phyloP scores from a whole-genome alignment of 2,329 filamentous ascomycete genomes.

The Diaporthe sp. region DNA sequence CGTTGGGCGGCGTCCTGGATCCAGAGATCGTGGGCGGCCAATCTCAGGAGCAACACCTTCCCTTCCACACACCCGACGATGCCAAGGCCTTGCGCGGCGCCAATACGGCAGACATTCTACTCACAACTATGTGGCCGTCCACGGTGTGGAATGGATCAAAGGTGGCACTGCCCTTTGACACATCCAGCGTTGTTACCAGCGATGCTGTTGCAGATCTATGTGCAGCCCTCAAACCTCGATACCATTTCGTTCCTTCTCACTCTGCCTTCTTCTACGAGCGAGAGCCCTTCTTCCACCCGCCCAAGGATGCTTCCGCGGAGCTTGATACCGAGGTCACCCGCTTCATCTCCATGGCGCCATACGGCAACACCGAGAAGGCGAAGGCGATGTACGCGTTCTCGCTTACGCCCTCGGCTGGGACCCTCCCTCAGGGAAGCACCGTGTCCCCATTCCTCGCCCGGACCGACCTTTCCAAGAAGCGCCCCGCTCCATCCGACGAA shows the following conservation, averaged over 20 bases:
- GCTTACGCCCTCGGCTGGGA: constrained; percentile 71
- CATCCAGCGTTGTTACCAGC: constrained; percentile 65
- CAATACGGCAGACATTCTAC: constrained; percentile 84
- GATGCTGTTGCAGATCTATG: constrained; percentile 83
- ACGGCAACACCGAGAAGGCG: constrained; percentile 80
- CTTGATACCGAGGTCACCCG: constrained; percentile 75
- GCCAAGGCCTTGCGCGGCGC: constrained; percentile 81
- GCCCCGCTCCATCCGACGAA: constrained; percentile 57
- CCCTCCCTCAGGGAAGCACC: constrained; percentile 79
- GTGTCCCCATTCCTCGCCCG: constrained; percentile 75
- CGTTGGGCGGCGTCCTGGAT: constrained; percentile 82
- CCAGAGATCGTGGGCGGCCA: constrained; percentile 70
- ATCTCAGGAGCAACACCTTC: constrained; percentile 80
- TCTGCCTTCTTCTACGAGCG: constrained; percentile 83
- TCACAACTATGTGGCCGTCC: constrained; percentile 89
- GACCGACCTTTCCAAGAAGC: constrained; percentile 64
- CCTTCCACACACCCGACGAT: constrained; percentile 82
- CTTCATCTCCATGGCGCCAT: constrained; percentile 90
- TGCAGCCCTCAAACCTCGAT: constrained; percentile 84
- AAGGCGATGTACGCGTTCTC: constrained; percentile 86
- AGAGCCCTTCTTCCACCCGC: constrained; percentile 87
- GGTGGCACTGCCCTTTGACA: constrained; percentile 66
- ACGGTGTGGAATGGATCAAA: constrained; percentile 78
- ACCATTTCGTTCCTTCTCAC: constrained; percentile 83
- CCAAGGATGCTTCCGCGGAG: constrained; percentile 47